These are phyloP conservation scores for Gypsophila paniculata DNA, from an alignment of 179 eudicot genomes.

Conservation along the genomic window DNA sequence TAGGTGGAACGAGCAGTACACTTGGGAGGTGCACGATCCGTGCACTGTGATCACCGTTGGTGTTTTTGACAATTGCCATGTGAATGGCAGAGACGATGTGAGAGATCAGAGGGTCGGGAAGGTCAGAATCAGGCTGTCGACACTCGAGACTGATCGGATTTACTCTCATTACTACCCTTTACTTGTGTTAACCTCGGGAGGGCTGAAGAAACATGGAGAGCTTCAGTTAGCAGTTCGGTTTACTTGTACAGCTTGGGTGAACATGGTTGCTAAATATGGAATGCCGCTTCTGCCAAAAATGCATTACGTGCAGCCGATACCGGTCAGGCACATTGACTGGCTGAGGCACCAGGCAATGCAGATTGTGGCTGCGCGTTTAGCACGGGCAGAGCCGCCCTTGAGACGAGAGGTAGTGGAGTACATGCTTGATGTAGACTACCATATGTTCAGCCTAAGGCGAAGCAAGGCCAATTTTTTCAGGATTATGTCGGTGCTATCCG, in stretches of 20 bases:
- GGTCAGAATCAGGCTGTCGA: constrained; percentile 73
- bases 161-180: constrained; percentile 82
- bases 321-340: constrained; percentile 69
- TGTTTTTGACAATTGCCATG: constrained; percentile 78
- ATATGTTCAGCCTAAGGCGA: constrained; percentile 70
- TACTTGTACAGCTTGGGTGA: constrained; percentile 86
- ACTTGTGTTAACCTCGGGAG: constrained; percentile 60
- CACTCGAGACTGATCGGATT: constrained; percentile 65
- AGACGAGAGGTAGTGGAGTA: constrained; percentile 75
- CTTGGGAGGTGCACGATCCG: constrained; percentile 88
- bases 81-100: constrained; percentile 45
- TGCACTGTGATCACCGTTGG: constrained; percentile 86
- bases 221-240: constrained; percentile 73
- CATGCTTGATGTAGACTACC: constrained; percentile 85
- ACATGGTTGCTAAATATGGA: constrained; percentile 81
- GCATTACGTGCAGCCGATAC: constrained; percentile 83
- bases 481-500: constrained; percentile 66
- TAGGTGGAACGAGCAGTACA: constrained; percentile 82
- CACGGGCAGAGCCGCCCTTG: constrained; percentile 81
- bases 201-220: constrained; percentile 81
- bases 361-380: constrained; percentile 59
- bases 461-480: constrained; percentile 85
- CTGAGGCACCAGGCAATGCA: constrained; percentile 86
- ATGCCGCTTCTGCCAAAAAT: constrained; percentile 79
- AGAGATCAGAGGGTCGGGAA: constrained; percentile 78